These are phyloP conservation scores for Porogramme epimiltina DNA, from an alignment of 1,284 basidiomycete species.

Conservation along the genomic window DNA sequence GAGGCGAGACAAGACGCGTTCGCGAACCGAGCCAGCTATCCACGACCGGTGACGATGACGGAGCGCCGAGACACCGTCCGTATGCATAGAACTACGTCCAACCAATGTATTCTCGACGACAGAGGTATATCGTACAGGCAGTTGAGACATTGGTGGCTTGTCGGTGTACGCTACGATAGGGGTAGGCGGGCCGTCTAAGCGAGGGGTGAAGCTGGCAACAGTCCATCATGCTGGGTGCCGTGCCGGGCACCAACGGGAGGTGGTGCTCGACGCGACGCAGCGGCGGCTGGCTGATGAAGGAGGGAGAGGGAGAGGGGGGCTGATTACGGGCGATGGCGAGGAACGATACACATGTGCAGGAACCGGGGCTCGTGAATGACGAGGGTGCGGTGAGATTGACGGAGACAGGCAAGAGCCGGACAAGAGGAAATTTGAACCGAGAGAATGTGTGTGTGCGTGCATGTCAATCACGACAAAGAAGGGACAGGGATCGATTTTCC, in stretches of 20 bases:
- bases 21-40: constrained; percentile 9
- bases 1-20: constrained; percentile 10
- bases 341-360: constrained; percentile 7
- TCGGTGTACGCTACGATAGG: constrained; percentile 26
- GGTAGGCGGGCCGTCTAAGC: constrained; percentile 25
- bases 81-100: constrained; percentile 26
- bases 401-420: background rate
- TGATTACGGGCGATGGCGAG: constrained; percentile 15
- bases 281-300: background rate
- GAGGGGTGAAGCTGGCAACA: constrained; percentile 17
- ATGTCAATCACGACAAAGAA: constrained; percentile 15
- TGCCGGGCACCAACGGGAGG: no score
- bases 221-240: constrained; percentile 20
- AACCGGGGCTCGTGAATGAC: constrained; percentile 6
- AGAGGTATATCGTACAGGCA: constrained; percentile 26
- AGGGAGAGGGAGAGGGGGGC: constrained; percentile 1
- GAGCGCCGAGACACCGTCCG: background rate
- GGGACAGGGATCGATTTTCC: constrained; percentile 14
- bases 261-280: constrained; percentile 4
- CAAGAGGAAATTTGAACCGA: constrained; percentile 6
- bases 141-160: constrained; percentile 25
- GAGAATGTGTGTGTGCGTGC: constrained; percentile 19
- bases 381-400: background rate
- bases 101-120: constrained; percentile 30
- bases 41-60: constrained; percentile 16